These are phyloP conservation scores for Escallonia rubra DNA, from an alignment of 129 eudicot species.

Conservation along the genomic window DNA sequence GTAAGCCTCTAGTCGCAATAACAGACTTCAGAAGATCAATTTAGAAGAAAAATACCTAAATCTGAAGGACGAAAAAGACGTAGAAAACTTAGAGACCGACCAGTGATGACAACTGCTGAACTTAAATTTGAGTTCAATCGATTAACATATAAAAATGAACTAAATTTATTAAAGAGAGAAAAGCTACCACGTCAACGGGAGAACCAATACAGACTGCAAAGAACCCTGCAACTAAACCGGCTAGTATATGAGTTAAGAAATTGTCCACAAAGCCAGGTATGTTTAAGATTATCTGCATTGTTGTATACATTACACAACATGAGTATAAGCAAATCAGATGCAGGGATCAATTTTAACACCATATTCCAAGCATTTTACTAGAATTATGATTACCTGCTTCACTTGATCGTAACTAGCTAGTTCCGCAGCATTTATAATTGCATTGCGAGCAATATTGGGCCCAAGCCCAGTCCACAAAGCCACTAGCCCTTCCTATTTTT, in stretches of 20 bases:
- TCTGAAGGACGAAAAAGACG: neutral
- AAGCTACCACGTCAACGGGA: constrained; percentile 89
- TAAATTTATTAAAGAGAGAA: constrained; percentile 2
- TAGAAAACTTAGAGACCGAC: too few relatives aligned
- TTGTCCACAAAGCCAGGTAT: constrained; percentile 82
- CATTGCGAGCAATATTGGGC: constrained; percentile 93
- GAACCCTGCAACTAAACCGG: constrained; percentile 96
- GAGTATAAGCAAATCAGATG: constrained; percentile 7
- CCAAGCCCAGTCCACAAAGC: constrained; percentile 97
- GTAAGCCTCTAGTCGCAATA: neutral
- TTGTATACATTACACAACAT: constrained; percentile 9
- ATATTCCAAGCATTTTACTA: constrained; percentile 5
- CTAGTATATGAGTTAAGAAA: constrained; percentile 70
- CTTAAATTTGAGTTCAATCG: neutral
- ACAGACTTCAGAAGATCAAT: neutral
- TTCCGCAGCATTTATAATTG: constrained; percentile 91
- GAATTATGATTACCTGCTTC: constrained; percentile 56
- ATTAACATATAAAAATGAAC: neutral
- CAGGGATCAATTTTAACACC: neutral
- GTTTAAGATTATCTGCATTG: constrained; percentile 57
- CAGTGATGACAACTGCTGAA: neutral
- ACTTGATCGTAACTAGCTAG: constrained; percentile 95
- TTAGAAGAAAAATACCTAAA: neutral
- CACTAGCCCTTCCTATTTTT: constrained; percentile 68
- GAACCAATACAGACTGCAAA: constrained; percentile 97